Base-by-base conservation (phyloP, 768 basidiomycete species). In the Chlorophyllum brunneum region DNA sequence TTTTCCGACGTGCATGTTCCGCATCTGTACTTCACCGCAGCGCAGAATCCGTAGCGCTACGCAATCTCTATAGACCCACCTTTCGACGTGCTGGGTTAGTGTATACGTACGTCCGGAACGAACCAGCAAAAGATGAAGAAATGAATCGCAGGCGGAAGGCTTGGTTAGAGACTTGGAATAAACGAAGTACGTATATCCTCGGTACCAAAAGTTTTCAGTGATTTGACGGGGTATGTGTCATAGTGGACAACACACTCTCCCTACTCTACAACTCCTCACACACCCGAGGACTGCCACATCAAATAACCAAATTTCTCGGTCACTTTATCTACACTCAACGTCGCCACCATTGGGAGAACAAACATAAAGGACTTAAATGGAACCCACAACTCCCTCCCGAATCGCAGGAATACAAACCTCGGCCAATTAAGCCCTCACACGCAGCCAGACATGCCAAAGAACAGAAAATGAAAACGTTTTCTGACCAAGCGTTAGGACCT, bases 211-310 rank as follows among this genome's bases (percentile, higher is more conserved):
- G 16, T 43, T 46, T 23, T 20, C 13, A 29, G 44, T 29, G 29
- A 51, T 51, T 10, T 15, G 36, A 45, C 16, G 39, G 42, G 50
- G 50, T 26, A 18, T 27, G 10, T 18, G 11, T 18, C 18, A 5
- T 54, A 91, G 88, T 87, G 65, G 86, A 90, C 59, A 76, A 74
- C 54, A 88, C 86, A 0, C 71, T 90, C 34, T 71, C 73, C 27
- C 57, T 90, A 7, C 63, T 90, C 40, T 75, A 80, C 65, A 79
- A 73, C 23, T 83, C 88, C n/a, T 77, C 79, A 3, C 70, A 72
- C 52, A 77, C 80, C 29, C 78, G 85, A 23, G 88, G 88, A 11
- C 66, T 86, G 11, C 65, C 86, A 9, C 83, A 87, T 61, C 69
- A 68, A 51, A 58, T 82, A 5, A 81, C 83, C 5, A 76, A 76